These are phyloP conservation scores for Madurella fahalii DNA, from an alignment of 2,329 filamentous ascomycete genomes.

Conservation along the genomic window DNA sequence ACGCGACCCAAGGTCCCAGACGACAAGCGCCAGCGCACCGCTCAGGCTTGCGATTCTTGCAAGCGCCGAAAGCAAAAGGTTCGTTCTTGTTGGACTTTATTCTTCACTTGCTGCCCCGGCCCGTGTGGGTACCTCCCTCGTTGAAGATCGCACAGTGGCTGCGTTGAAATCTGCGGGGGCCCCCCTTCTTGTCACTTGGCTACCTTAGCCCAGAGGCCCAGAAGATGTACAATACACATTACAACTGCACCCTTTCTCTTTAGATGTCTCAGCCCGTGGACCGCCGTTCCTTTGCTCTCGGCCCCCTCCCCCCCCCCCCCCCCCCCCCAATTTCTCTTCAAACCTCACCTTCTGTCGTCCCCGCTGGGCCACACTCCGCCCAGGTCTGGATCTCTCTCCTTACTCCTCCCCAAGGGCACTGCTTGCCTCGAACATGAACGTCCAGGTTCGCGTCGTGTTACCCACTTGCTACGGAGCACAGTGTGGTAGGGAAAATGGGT, in stretches of 20 bases:
- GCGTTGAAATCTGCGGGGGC: neutral
- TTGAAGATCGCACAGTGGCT: neutral
- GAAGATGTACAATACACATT: neutral
- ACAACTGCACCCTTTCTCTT: slow-evolving; percentile 6
- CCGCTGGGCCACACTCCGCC: slow-evolving; percentile 2
- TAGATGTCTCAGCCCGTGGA: slow-evolving; percentile 14
- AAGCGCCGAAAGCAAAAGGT: slow-evolving; percentile 66
- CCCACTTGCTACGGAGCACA: slow-evolving; percentile 21
- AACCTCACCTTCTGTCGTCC: neutral
- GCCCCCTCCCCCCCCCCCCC: too few species aligned
- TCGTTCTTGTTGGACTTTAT: slow-evolving; percentile 28
- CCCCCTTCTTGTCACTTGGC: neutral
- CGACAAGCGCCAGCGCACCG: slow-evolving; percentile 59
- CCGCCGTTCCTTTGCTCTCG: neutral
- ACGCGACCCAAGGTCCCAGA: slow-evolving; percentile 52
- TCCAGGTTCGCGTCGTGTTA: slow-evolving; percentile 14
- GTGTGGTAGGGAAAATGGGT: slow-evolving; percentile 8
- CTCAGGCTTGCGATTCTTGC: slow-evolving; percentile 61
- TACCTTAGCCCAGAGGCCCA: neutral
- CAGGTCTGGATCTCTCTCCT: neutral
- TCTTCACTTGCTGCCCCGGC: neutral
- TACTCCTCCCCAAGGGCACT: slow-evolving; percentile 4
- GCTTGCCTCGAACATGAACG: slow-evolving; percentile 9
- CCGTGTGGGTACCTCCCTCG: neutral
- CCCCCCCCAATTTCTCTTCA: neutral